Percentiles rank a stretch among this genome's conserved stretches.
Evolutionary conservation across 371 early-diverging fungal species (phyloP).

Genomic region (Mucor circinelloides): DNA sequence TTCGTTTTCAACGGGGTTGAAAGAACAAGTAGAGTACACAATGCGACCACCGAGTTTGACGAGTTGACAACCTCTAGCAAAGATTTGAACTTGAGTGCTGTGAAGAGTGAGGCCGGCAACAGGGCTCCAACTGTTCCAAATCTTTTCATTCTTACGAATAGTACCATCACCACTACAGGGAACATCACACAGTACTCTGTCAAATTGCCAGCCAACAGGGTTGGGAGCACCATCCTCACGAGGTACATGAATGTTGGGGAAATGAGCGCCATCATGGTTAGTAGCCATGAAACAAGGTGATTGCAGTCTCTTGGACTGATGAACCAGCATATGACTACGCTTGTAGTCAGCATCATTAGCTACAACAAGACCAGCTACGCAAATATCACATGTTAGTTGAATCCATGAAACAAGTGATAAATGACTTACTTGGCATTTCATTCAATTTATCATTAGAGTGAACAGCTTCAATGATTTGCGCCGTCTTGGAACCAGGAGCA

Average conservation of each 20-base stretch:
- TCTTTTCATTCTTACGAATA: conserved; percentile 92
- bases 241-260: conserved; percentile 76
- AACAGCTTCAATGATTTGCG: conserved; percentile 92
- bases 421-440: conserved; percentile 60
- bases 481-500: conserved; percentile 91
- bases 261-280: conserved; percentile 93
- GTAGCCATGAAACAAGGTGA: conserved; percentile 94
- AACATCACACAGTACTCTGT: conserved; percentile 97
- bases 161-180: conserved; percentile 99
- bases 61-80: conserved; percentile 88
- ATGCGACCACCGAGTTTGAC: conserved; percentile 92
- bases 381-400: background rate
- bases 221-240: conserved; percentile 11
- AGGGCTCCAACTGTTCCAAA: conserved; percentile 90
- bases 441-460: conserved; percentile 69
- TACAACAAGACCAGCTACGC: conserved; percentile 84
- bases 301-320: conserved; percentile 92
- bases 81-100: conserved; percentile 85
- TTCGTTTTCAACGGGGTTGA: conserved; percentile 98
- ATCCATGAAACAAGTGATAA: background rate
- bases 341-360: conserved; percentile 97
- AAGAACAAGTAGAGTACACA: conserved; percentile 99
- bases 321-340: conserved; percentile 94
- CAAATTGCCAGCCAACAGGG: conserved; percentile 71
- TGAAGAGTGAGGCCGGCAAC: conserved; percentile 82